Percentiles rank a stretch among this genome's conserved stretches.
Conservation (phyloP, 2,329 filamentous ascomycete species). For the Lecanosticta acicola region DNA sequence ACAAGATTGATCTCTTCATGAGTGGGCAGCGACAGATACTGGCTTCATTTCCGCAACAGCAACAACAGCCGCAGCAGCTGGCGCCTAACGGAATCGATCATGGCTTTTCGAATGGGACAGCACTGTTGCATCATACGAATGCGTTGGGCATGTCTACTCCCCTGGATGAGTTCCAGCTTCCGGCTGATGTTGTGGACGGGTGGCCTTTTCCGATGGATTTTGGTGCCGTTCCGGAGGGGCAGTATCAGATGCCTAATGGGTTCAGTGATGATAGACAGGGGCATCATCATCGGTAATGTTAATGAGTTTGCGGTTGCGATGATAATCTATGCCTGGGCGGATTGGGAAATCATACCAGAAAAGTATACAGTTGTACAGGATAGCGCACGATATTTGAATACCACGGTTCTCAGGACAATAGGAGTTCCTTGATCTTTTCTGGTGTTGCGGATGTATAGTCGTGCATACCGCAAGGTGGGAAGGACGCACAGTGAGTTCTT, state of each 20-base stretch:
- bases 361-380: no score
- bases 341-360: no score
- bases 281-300: not conserved
- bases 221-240: not conserved
- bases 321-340: no score
- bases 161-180: slow-evolving; percentile 36
- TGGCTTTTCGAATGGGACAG: not conserved
- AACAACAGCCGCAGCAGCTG: not conserved
- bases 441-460: no score
- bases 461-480: no score
- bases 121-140: slow-evolving; percentile 9
- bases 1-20: slow-evolving; percentile 44
- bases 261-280: not conserved
- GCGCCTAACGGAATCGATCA: not conserved
- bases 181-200: slow-evolving; percentile 37
- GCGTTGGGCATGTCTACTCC: slow-evolving; percentile 16
- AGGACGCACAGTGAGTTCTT: no score
- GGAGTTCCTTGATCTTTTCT: no score
- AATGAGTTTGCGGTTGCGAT: not conserved
- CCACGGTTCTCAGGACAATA: no score
- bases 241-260: slow-evolving; percentile 10
- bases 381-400: no score
- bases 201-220: slow-evolving; percentile 38
- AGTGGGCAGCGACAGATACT: slow-evolving; percentile 23
- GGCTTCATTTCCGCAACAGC: slow-evolving; percentile 8